These are phyloP conservation scores for Cyberlindnera maritima DNA, from an alignment of 805 yeast genomes.

Conservation along the genomic window DNA sequence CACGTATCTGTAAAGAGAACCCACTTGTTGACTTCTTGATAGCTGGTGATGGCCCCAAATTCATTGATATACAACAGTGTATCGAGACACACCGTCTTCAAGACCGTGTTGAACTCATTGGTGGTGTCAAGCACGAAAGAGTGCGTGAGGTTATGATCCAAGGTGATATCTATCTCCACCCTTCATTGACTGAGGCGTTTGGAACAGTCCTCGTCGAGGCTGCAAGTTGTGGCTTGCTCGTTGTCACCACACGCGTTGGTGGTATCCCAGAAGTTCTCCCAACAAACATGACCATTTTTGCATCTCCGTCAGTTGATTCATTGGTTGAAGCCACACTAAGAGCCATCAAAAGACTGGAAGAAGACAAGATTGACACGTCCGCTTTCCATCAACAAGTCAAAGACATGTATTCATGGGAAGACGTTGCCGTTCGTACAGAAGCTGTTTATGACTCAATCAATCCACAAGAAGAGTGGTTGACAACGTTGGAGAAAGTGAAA, in stretches of 20 bases:
- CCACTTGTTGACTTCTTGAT: slow-evolving; percentile 72
- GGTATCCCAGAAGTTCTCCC: slow-evolving; percentile 98
- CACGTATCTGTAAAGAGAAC: slow-evolving; percentile 66
- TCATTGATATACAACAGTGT: slow-evolving; percentile 92
- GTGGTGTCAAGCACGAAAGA: slow-evolving; percentile 87
- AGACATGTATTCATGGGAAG: slow-evolving; percentile 87
- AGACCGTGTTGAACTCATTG: slow-evolving; percentile 81
- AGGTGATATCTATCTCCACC: slow-evolving; percentile 92
- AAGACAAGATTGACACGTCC: slow-evolving; percentile 63
- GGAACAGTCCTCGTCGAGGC: slow-evolving; percentile 98
- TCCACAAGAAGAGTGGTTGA: slow-evolving; percentile 26
- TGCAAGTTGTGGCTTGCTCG: slow-evolving; percentile 90
- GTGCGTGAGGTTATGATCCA: slow-evolving; percentile 90
- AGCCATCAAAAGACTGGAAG: slow-evolving; percentile 64
- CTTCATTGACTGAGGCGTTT: slow-evolving; percentile 94
- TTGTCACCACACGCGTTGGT: slow-evolving; percentile 94
- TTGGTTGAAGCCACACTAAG: slow-evolving; percentile 64
- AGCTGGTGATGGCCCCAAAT: slow-evolving; percentile 98
- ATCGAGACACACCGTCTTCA: slow-evolving; percentile 82
- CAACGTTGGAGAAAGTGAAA: slow-evolving; percentile 53
- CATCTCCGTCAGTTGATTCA: slow-evolving; percentile 84
- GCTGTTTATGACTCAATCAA: slow-evolving; percentile 63
- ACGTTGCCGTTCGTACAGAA: slow-evolving; percentile 85
- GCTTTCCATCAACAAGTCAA: slow-evolving; percentile 75
- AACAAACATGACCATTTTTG: slow-evolving; percentile 86